phyloP scores from a whole-genome alignment of 2,329 filamentous ascomycete genomes.

The Verticillium tricorpus region DNA sequence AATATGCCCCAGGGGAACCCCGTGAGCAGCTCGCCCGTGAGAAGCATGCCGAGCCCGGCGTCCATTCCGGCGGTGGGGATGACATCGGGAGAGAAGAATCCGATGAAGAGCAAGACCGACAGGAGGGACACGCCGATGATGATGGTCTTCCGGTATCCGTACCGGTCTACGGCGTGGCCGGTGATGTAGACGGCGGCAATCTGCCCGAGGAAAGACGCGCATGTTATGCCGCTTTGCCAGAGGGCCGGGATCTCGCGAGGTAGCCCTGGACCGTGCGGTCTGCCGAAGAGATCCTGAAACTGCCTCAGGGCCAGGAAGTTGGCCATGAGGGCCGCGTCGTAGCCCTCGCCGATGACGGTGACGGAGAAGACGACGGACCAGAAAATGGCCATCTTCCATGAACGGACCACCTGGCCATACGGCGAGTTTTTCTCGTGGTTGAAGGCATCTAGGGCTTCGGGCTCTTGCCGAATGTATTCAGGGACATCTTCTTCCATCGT shows the following conservation, averaged over 20 bases:
- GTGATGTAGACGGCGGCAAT: constrained; percentile 5
- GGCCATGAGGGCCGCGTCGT: constrained; percentile 28
- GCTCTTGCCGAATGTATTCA: constrained; percentile 2
- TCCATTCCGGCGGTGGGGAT: constrained; percentile 31
- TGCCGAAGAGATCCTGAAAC: constrained; percentile 23
- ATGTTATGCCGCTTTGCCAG: constrained; percentile 33
- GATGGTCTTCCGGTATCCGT: constrained; percentile 9
- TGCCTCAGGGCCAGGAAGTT: constrained; percentile 26
- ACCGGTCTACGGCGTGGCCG: constrained; percentile 2
- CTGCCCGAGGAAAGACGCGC: constrained; percentile 4
- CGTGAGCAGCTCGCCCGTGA: constrained; percentile 27
- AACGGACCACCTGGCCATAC: background rate
- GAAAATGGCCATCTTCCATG: constrained; percentile 6
- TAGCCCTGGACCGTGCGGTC: constrained; percentile 10
- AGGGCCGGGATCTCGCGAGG: constrained; percentile 30
- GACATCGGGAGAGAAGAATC: constrained; percentile 10
- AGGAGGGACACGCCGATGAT: constrained; percentile 1
- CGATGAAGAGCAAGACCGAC: constrained; percentile 6
- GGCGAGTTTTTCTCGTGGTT: constrained; percentile 3
- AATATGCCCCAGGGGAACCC: constrained; percentile 30
- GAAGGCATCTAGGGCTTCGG: constrained; percentile 1
- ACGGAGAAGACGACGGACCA: constrained; percentile 13
- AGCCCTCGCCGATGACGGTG: constrained; percentile 14
- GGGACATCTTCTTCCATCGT: background rate
- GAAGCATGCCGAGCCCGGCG: constrained; percentile 21